Base-by-base conservation (phyloP, 1,139 yeast genomes). In the Sugiyamaella paludigena region DNA sequence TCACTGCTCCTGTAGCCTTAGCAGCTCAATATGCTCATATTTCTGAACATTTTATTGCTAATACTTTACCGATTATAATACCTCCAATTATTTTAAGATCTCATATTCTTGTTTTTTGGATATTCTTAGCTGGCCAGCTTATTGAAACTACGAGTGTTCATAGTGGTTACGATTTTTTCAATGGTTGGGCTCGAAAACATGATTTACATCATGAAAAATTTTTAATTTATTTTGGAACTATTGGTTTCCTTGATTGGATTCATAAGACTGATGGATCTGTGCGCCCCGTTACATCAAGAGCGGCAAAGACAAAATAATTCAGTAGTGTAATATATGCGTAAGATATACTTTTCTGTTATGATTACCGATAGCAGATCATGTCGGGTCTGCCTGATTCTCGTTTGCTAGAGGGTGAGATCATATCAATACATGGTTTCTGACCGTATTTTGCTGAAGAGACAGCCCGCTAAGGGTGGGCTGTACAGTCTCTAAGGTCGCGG, bases 121-220 rank as follows among this genome's bases (percentile, higher is more conserved):
- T 50, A 12, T 58, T 58, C 37, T 36, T 57, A 9, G 55, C 55
- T 3, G 36, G 43, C 11, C 48, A 51, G 33, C 50, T 58, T 16
- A 34, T 56, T 8, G 62, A 58, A 45, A 58, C 62, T 10, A 46
- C 62, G 5, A 48, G 54, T 9, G 60, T 57, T 8, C 62, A 58
- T 42, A 50, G 57, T 3, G 62, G 62, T 2, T 58, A 52, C 37
- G 61, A 57, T 36, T 58, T 58, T 37, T 53, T 57, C 37, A 39
- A 35, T 2, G 50, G 47, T 4, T 44, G 42, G n/a, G 60, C 62
- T 9, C 49, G 43, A 39, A 45, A 49, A 31, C 62, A 58, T 32
- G 62, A 58, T 40, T 45, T 54, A n/a, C 62, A 58, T 34, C 62
- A 58, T 35, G 62, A 58, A 37, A 56, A 55, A 50, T 58, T 58